Base-by-base conservation (phyloP, 495 filamentous ascomycete species). In the Pseudomonodictys pantanalensis region DNA sequence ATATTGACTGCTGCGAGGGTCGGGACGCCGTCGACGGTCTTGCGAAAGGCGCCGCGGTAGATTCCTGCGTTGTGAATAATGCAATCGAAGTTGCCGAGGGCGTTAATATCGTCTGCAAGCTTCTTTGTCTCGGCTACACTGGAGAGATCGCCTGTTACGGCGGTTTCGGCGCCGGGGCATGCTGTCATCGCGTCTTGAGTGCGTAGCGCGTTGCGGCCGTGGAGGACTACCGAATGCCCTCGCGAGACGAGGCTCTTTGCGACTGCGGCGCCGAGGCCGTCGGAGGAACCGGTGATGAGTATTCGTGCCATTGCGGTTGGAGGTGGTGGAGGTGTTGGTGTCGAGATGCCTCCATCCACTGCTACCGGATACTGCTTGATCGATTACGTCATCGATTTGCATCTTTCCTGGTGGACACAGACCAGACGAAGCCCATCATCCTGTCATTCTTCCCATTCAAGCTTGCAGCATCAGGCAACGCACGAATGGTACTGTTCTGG, bases 21-120 rank as follows among this genome's bases (percentile, higher is more conserved):
- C 0, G 80, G 77, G 26, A 83, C 71, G 0, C 78, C 77, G 42
- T 83, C 77, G 12, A 73, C 70, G 22, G 60, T 71, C 32, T 60
- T 62, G 28, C 18, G 12, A 32, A 44, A 47, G 9, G 29, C 5
- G 11, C 58, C 58, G 32, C 47, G 46, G 24, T 60, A 54, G 5
- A 78, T 72, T 29, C 78, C 80, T n/a, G 82, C 81, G 58, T 83
- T 84, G 70, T 85, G 83, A 23, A 85, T 74, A 24, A 85, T 76
- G 20, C 75, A 69, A 58, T 84, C 82, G 72, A 80, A 83, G 8
- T 74, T 72, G 0, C 76, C 77, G 0, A 71, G 65, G 33, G 70
- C 67, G 64, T 82, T 80, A 23, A 80, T 77, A 32, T 81, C 67
- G 25, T 71, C 57, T 1, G 81, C 81, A 1, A 84, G 73, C 1